Conservation (phyloP, 192 early-diverging fungal genomes). For the Umbelopsis isabellina region DNA sequence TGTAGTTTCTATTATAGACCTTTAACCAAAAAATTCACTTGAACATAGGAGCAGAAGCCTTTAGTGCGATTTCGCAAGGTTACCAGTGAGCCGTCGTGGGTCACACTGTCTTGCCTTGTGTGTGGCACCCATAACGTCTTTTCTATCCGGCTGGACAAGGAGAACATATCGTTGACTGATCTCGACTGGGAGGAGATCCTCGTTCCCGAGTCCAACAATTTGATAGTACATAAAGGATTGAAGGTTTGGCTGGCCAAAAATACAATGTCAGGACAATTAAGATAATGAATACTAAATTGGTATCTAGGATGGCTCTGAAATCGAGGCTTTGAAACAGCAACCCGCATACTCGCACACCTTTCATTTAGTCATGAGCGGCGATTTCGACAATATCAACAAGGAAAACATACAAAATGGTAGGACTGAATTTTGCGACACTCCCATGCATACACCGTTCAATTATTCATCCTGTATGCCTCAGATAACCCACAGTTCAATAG, state of each 20-base stretch:
- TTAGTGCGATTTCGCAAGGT: slow-evolving; percentile 10
- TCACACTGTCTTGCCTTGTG: slow-evolving; percentile 7
- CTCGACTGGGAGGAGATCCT: slow-evolving; percentile 7
- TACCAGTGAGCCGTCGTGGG: not conserved
- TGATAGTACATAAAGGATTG: slow-evolving; percentile 14
- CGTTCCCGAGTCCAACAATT: slow-evolving; percentile 2
- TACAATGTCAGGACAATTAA: no score
- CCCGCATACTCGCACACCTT: not conserved
- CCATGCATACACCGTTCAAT: not conserved
- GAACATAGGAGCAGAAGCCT: slow-evolving; percentile 2
- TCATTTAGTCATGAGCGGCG: slow-evolving; percentile 6
- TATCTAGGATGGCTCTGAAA: not conserved
- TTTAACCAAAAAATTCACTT: not conserved
- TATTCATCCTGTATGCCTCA: not conserved
- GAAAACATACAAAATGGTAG: not conserved
- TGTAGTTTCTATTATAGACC: not conserved
- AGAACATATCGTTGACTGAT: not conserved
- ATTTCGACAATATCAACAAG: not conserved
- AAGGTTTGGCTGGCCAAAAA: not conserved
- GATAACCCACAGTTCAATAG: not conserved
- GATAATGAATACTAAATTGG: no score
- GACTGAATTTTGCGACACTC: not conserved
- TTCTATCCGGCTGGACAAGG: not conserved
- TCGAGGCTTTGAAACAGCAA: slow-evolving; percentile 1
- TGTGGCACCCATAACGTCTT: slow-evolving; percentile 7